phyloP scores from a whole-genome alignment of 1,284 basidiomycete genomes.

The Cutaneotrichosporon dermatis region DNA sequence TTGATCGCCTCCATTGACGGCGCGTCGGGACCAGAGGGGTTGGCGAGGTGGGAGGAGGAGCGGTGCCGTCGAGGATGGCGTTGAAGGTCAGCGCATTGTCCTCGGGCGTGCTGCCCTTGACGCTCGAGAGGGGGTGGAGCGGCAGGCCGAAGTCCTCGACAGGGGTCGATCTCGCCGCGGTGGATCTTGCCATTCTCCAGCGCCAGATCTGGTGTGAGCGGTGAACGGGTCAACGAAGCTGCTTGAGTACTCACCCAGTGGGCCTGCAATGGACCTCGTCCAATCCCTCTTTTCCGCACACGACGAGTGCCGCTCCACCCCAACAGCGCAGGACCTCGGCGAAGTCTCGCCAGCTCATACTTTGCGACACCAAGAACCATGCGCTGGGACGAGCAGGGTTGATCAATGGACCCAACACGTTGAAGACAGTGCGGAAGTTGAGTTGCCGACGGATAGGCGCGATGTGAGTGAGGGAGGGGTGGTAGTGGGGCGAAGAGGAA shows the following conservation, averaged over 20 bases:
- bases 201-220: slow-evolving; percentile 50
- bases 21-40: slow-evolving; percentile 50
- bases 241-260: slow-evolving; percentile 57
- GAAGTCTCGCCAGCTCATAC: slow-evolving; percentile 74
- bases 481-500: slow-evolving; percentile 92
- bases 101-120: slow-evolving; percentile 65
- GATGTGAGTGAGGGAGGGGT: slow-evolving; percentile 78
- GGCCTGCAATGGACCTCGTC: slow-evolving; percentile 93
- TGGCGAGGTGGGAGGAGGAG: slow-evolving; percentile 40
- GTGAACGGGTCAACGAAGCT: background rate
- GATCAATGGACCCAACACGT: slow-evolving; percentile 88
- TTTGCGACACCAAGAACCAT: slow-evolving; percentile 91
- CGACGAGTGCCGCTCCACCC: slow-evolving; percentile 83
- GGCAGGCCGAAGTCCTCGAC: slow-evolving; percentile 64
- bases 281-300: slow-evolving; percentile 85
- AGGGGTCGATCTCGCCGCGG: slow-evolving; percentile 49
- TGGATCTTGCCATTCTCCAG: slow-evolving; percentile 49
- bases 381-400: slow-evolving; percentile 77
- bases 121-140: slow-evolving; percentile 62
- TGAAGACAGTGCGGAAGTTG: slow-evolving; percentile 96
- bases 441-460: slow-evolving; percentile 80
- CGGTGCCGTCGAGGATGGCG: slow-evolving; percentile 51
- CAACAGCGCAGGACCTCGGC: slow-evolving; percentile 62
- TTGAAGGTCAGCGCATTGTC: slow-evolving; percentile 58
- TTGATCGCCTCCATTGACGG: slow-evolving; percentile 58